These are phyloP conservation scores for Tolypocladium cylindrosporum DNA, from an alignment of 2,329 filamentous ascomycete species.

Conservation along the genomic window DNA sequence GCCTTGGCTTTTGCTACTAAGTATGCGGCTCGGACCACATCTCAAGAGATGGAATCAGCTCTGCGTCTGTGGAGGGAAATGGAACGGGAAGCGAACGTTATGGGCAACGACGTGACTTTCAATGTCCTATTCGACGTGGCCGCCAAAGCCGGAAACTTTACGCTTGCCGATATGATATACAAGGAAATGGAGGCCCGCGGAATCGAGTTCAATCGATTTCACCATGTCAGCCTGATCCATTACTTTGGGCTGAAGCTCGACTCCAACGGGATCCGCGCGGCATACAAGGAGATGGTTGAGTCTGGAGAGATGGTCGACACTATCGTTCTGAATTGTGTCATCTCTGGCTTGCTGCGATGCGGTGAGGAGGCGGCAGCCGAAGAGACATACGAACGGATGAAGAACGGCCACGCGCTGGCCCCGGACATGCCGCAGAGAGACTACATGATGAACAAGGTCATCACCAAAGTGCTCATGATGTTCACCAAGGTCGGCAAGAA, in stretches of 20 bases:
- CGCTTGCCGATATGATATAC: constrained; percentile 74
- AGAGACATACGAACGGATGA: constrained; percentile 78
- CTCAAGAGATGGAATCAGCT: constrained; percentile 47
- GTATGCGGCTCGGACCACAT: constrained; percentile 52
- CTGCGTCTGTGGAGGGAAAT: constrained; percentile 81
- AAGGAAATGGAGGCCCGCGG: constrained; percentile 67
- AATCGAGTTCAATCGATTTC: constrained; percentile 64
- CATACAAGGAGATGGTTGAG: constrained; percentile 76
- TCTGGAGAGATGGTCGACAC: constrained; percentile 84
- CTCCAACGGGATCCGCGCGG: constrained; percentile 60
- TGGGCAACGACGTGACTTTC: constrained; percentile 71
- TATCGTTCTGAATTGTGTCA: constrained; percentile 75
- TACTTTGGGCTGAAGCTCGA: constrained; percentile 71
- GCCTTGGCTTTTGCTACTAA: constrained; percentile 72
- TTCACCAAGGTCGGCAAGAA: constrained; percentile 43
- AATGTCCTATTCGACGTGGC: constrained; percentile 88
- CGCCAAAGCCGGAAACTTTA: constrained; percentile 74
- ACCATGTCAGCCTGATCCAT: constrained; percentile 73
- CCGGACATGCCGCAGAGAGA: constrained; percentile 31
- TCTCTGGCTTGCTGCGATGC: constrained; percentile 65
- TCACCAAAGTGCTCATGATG: constrained; percentile 48
- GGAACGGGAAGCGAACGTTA: constrained; percentile 60
- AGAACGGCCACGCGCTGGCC: constrained; percentile 39
- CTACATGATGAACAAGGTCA: constrained; percentile 35
- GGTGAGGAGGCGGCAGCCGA: constrained; percentile 71